Conservation (phyloP, 73 alveolate species). For the Tetrahymena malaccensis region DNA sequence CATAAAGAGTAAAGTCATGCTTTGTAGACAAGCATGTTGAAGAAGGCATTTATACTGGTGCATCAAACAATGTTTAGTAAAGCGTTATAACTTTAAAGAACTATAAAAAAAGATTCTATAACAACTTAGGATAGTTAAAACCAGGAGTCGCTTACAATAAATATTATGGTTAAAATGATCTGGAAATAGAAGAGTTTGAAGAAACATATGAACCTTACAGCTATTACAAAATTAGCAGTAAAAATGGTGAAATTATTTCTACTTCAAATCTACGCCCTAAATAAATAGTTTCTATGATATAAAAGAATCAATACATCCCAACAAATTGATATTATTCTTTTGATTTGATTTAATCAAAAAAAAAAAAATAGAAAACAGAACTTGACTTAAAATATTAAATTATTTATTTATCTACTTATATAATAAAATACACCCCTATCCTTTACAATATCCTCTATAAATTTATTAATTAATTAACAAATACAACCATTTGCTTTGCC, state of each 20-base stretch:
- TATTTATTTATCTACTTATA: not conserved
- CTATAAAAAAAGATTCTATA: not conserved
- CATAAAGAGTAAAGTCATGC: not conserved
- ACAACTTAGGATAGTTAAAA: not conserved
- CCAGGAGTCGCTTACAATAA: not conserved
- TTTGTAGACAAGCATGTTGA: not conserved
- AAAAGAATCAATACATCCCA: not conserved
- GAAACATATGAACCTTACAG: not conserved
- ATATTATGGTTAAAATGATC: not conserved
- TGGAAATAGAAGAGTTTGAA: not conserved
- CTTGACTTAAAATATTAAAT: not conserved
- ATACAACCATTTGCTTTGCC: too few relatives aligned
- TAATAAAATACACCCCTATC: too few relatives aligned
- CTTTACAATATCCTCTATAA: not conserved
- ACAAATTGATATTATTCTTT: not conserved
- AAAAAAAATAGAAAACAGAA: too few relatives aligned
- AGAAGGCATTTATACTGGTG: not conserved
- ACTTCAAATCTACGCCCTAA: not conserved
- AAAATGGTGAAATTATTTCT: not conserved
- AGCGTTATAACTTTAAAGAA: not conserved
- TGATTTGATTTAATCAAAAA: too few relatives aligned
- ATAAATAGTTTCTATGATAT: not conserved
- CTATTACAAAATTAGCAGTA: not conserved
- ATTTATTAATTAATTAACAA: too few relatives aligned
- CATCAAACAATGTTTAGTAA: not conserved